Evolutionary conservation across 805 yeast species (phyloP).

Genomic region (Pichia insulana): DNA sequence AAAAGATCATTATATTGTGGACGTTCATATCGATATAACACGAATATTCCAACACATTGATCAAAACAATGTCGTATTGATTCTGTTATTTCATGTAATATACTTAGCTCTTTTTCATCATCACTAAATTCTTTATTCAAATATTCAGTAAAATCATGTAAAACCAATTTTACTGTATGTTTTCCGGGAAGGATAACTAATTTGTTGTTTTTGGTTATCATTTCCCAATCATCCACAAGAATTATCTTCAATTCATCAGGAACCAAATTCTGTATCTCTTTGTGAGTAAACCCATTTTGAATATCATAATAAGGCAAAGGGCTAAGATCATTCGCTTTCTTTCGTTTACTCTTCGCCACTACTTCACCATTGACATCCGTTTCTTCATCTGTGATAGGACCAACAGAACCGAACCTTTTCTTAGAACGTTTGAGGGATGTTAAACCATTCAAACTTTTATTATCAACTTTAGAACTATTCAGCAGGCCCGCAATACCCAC

Average conservation of each 20-base stretch:
- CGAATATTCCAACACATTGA: slow-evolving; percentile 54
- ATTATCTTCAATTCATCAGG: slow-evolving; percentile 61
- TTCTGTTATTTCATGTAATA: slow-evolving; percentile 55
- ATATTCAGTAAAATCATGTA: slow-evolving; percentile 37
- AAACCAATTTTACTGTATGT: slow-evolving; percentile 43
- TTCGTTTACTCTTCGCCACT: neutral
- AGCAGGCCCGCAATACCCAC: too few species aligned
- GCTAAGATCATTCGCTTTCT: neutral
- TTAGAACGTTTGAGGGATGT: neutral
- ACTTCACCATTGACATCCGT: neutral
- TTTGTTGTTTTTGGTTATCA: slow-evolving; percentile 70
- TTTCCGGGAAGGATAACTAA: slow-evolving; percentile 55
- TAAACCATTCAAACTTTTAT: too few species aligned
- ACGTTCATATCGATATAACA: slow-evolving; percentile 70
- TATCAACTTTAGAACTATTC: too few species aligned
- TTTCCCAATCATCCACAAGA: slow-evolving; percentile 91
- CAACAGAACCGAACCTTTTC: neutral
- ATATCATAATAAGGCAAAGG: slow-evolving; percentile 6
- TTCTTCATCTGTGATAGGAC: neutral
- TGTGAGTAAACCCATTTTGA: slow-evolving; percentile 8
- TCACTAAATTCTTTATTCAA: slow-evolving; percentile 31
- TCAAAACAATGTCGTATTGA: slow-evolving; percentile 74
- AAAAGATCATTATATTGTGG: slow-evolving; percentile 55
- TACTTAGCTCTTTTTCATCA: slow-evolving; percentile 39
- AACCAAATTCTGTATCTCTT: slow-evolving; percentile 47